Evolutionary conservation across 495 filamentous ascomycete species (phyloP).

Genomic region (Neurospora sp.): DNA sequence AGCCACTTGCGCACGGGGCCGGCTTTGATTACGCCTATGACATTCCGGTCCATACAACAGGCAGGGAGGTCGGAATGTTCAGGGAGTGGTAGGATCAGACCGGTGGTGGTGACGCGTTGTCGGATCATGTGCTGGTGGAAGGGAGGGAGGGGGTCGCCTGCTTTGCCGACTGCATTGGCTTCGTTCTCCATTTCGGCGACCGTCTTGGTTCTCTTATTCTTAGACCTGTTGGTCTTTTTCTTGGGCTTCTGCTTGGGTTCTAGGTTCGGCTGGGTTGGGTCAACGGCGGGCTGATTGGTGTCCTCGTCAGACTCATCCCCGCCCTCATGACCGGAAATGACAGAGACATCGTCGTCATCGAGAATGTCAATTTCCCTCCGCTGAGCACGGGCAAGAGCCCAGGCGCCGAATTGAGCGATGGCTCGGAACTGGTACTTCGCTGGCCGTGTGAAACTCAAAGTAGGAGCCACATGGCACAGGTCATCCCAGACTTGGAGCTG

Average conservation of each 20-base stretch:
- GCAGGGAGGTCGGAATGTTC: slow-evolving; percentile 50
- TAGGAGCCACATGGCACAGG: slow-evolving; percentile 84
- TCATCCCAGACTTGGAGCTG: slow-evolving; percentile 97
- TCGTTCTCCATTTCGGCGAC: slow-evolving; percentile 5
- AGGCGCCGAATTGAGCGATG: slow-evolving; percentile 84
- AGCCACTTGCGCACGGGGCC: slow-evolving; percentile 79
- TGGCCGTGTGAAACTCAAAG: slow-evolving; percentile 82
- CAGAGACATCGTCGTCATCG: slow-evolving; percentile 65
- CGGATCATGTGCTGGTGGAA: slow-evolving; percentile 86
- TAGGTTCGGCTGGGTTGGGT: not conserved
- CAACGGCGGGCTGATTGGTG: slow-evolving; percentile 11
- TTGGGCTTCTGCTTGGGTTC: not conserved
- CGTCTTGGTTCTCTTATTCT: not conserved
- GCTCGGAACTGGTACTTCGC: slow-evolving; percentile 87
- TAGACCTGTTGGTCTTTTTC: not conserved
- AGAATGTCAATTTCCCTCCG: slow-evolving; percentile 66
- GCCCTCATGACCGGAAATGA: slow-evolving; percentile 51
- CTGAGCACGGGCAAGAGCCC: slow-evolving; percentile 78
- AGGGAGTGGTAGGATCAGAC: slow-evolving; percentile 56
- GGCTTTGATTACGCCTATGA: slow-evolving; percentile 70
- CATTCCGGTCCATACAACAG: slow-evolving; percentile 47
- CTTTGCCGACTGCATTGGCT: slow-evolving; percentile 50
- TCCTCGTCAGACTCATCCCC: slow-evolving; percentile 22
- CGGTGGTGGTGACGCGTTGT: slow-evolving; percentile 70
- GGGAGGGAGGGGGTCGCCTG: slow-evolving; percentile 69